Conservation (phyloP, 805 yeast species). For the Candida anglica region DNA sequence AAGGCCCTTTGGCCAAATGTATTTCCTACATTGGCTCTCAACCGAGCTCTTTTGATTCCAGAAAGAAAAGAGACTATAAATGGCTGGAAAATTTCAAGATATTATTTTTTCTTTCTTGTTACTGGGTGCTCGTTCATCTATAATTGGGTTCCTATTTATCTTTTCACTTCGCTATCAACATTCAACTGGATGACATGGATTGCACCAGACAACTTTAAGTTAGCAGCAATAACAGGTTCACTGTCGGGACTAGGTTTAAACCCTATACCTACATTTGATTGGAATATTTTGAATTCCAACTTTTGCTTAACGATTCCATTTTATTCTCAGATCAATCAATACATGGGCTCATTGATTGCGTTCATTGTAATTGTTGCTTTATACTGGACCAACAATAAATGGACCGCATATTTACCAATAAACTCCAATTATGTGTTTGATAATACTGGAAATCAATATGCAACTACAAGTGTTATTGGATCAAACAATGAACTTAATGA, state of each 20-base stretch:
- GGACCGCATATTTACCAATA: conserved; percentile 26
- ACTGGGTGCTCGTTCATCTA: conserved; percentile 17
- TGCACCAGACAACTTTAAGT: conserved; percentile 17
- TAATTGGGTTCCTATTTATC: conserved; percentile 26
- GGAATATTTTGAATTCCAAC: conserved; percentile 16
- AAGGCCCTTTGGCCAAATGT: conserved; percentile 50
- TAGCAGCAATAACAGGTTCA: conserved; percentile 23
- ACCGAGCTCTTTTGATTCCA: conserved; percentile 18
- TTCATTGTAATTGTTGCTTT: conserved; percentile 21
- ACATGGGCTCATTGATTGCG: conserved; percentile 19
- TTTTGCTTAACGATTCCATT: conserved; percentile 19
- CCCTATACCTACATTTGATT: conserved; percentile 27
- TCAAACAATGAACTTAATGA: conserved; percentile 23
- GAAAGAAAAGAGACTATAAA: conserved; percentile 23
- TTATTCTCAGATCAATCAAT: conserved; percentile 18
- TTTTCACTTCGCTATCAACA: conserved; percentile 18
- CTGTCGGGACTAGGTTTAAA: conserved; percentile 23
- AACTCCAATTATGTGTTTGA: conserved; percentile 22
- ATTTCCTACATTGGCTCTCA: conserved; percentile 26
- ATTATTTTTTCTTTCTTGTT: conserved; percentile 12
- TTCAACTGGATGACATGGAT: conserved; percentile 32
- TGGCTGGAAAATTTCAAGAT: conserved; percentile 29
- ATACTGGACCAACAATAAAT: conserved; percentile 22
- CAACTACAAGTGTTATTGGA: conserved; percentile 39
- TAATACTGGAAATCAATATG: conserved; percentile 44